These are phyloP conservation scores for Chrysochromulina parva DNA, from an alignment of 78 protist species.

Conservation along the genomic window DNA sequence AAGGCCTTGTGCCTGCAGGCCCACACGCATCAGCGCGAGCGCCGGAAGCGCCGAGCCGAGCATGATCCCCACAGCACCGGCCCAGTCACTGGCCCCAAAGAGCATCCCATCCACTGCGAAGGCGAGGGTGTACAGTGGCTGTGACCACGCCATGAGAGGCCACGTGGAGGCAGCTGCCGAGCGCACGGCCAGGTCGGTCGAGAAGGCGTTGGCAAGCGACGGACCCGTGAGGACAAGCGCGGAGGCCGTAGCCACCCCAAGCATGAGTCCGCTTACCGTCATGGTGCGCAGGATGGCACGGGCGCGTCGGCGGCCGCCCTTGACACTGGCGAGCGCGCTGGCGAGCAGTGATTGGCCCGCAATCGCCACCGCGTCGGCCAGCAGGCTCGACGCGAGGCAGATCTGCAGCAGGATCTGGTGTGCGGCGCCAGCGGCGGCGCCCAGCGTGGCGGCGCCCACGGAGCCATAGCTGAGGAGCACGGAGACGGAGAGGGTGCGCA, in stretches of 20 bases:
- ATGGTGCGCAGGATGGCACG: no score
- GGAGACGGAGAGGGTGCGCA: background rate
- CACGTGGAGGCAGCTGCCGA: background rate
- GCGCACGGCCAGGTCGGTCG: background rate
- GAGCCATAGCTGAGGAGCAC: background rate
- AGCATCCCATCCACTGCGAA: background rate
- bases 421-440: background rate
- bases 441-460: background rate
- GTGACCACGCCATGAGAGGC: background rate
- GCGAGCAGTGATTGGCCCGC: background rate
- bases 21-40: background rate
- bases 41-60: background rate
- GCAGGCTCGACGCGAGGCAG: background rate
- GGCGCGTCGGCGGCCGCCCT: no score
- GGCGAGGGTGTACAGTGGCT: background rate
- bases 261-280: background rate
- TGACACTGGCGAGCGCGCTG: background rate
- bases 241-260: background rate
- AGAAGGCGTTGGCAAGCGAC: background rate
- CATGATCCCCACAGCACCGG: background rate
- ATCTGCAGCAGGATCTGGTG: background rate
- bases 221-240: background rate
- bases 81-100: background rate
- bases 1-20: background rate
- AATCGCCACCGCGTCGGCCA: slow-evolving; percentile 15